phyloP scores from a whole-genome alignment of 2,329 filamentous ascomycete species.

The Metarhizium humberi region DNA sequence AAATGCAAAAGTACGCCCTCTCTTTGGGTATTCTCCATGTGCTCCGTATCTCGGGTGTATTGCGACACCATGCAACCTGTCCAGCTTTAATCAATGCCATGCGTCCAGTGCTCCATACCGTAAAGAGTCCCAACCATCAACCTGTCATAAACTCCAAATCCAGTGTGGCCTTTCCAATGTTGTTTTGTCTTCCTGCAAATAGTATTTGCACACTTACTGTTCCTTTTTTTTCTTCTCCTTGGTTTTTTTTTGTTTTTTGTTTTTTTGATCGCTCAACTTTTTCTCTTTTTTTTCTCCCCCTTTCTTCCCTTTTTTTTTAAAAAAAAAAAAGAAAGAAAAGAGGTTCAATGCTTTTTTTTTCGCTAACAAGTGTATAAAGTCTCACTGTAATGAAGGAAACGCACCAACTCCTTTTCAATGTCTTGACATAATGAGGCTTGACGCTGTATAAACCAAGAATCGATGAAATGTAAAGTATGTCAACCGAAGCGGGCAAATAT shows the following conservation, averaged over 20 bases:
- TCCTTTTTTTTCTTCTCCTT: not conserved
- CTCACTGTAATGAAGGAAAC: not conserved
- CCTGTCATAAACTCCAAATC: constrained; percentile 5
- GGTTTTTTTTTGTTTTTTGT: not conserved
- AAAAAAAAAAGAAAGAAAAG: too few relatives aligned
- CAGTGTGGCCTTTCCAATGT: not conserved
- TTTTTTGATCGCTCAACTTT: not conserved
- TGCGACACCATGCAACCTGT: constrained; percentile 5
- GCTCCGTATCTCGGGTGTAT: constrained; percentile 1
- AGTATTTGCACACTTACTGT: not conserved
- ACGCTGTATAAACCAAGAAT: not conserved
- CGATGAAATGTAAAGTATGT: not conserved
- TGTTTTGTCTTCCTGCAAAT: not conserved
- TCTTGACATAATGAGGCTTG: not conserved
- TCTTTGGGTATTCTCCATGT: constrained; percentile 1
- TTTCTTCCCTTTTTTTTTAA: not conserved
- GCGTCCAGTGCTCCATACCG: constrained; percentile 5
- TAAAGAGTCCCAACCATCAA: constrained; percentile 1
- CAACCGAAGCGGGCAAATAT: not conserved
- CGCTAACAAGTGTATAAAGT: not conserved
- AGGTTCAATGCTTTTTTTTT: not conserved
- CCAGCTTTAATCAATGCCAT: constrained; percentile 5
- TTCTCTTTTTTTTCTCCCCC: not conserved
- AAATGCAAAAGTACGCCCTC: constrained; percentile 3
- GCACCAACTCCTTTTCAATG: not conserved